Evolutionary conservation across 2,329 filamentous ascomycete genomes (phyloP), one percentile per base, ranked within the genome.

Genomic region (Blastomyces percursus): DNA sequence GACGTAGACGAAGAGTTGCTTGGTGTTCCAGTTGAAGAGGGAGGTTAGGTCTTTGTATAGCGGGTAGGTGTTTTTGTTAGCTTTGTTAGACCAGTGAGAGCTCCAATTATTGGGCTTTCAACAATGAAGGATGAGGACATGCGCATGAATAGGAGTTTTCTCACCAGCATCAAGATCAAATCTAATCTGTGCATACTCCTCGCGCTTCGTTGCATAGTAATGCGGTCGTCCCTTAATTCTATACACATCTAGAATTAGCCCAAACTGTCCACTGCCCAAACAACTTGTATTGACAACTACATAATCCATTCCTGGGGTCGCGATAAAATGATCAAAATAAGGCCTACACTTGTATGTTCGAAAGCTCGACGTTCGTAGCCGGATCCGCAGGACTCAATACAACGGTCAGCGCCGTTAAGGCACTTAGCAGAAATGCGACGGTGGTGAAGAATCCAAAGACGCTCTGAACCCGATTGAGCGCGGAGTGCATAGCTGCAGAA

Each of bases 21-120:
- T 99, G 24, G 95, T 99, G 82, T 99, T 99, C 94, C 93, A 99
- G 72, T 90, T 96, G 83, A 97, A 97, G 69, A 99, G 89, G 52
- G 88, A 88, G 64, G 86, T 88, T 64, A 99, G 84, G 78, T 99
- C 93, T 81, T 66, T 40, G 40, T 19, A 35, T 24, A 24, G 38
- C 50, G 24, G 59, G 35, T 44, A 44, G 42, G 52, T 5, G 38
- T 21, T 11, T 8, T 24, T 11, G 21, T 42, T 63, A 63, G 38
- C 55, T 42, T 40, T 14, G 24, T 38, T 38, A 11, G 8, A 38
- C 8, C 11, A 38, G 35, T 9, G 35, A 9, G 2, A 7, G 9
- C 35, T 38, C 35, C 35, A 4, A 2, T 21, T 24, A 35, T 55
- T 38, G 32, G 24, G 6, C 38, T 55, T n/a, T 55, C 52, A 6